Conservation (phyloP, 2,329 filamentous ascomycete species). For the Colletotrichum horii region DNA sequence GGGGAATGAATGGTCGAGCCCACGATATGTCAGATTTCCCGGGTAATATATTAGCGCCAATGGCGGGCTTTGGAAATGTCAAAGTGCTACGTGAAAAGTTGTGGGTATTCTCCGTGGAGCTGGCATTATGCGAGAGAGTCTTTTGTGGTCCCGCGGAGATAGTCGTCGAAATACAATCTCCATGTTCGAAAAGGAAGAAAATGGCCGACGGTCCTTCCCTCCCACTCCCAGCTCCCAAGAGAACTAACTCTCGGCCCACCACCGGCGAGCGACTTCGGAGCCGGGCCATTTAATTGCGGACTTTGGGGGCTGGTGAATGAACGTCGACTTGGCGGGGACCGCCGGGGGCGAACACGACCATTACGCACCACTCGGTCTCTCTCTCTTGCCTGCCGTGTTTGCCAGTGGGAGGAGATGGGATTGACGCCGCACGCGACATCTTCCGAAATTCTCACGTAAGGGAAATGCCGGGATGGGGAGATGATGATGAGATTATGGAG, state of each 20-base stretch:
- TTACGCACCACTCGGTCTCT: neutral
- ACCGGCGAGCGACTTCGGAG: neutral
- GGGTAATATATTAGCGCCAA: neutral
- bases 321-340: neutral
- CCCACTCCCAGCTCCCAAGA: neutral
- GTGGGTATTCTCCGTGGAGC: neutral
- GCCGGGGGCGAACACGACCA: neutral
- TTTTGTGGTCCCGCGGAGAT: neutral
- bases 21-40: neutral
- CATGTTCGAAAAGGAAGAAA: neutral
- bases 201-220: neutral
- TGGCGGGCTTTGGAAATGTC: neutral
- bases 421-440: neutral
- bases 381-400: neutral
- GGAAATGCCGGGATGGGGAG: conserved; percentile 12
- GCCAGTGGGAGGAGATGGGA: neutral
- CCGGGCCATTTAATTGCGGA: neutral
- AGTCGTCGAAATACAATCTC: neutral
- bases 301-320: neutral
- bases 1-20: neutral
- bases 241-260: neutral
- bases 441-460: conserved; percentile 12
- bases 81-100: neutral
- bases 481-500: neutral
- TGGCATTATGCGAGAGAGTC: neutral